Conservation (phyloP, 352 stramenopile species). For the Globisporangium uncinulatum region DNA sequence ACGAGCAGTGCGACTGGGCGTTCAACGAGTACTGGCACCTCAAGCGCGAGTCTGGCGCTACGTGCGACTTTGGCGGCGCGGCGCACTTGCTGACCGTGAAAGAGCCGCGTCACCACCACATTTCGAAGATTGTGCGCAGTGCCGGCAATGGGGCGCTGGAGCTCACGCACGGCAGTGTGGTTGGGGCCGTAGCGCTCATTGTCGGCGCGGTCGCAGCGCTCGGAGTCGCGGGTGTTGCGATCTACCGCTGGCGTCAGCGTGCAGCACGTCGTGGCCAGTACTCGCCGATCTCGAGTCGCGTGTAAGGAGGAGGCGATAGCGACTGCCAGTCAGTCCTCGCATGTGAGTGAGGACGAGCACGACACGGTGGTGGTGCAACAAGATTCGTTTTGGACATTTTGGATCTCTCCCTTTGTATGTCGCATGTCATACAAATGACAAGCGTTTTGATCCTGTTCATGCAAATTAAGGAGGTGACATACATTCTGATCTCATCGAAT, state of each 20-base stretch:
- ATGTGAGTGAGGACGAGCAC: too few relatives aligned
- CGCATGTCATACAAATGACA: too few relatives aligned
- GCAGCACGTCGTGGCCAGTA: slow-evolving; percentile 30
- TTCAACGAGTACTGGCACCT: slow-evolving; percentile 77
- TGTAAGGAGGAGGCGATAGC: slow-evolving; percentile 10
- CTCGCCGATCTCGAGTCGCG: slow-evolving; percentile 33
- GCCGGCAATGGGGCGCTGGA: background rate
- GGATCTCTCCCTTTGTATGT: too few relatives aligned
- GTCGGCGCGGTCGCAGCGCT: slow-evolving; percentile 14
- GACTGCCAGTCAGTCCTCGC: background rate
- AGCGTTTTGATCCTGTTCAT: too few relatives aligned
- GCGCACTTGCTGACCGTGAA: slow-evolving; percentile 41
- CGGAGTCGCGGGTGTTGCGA: slow-evolving; percentile 6
- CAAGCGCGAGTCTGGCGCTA: slow-evolving; percentile 53
- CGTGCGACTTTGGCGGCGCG: slow-evolving; percentile 67
- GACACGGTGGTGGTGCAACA: too few relatives aligned
- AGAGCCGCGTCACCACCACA: slow-evolving; percentile 1
- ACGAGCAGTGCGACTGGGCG: slow-evolving; percentile 59
- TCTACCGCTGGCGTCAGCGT: slow-evolving; percentile 20
- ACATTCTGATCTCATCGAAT: too few relatives aligned
- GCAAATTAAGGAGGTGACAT: too few relatives aligned
- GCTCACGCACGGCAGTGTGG: slow-evolving; percentile 1
- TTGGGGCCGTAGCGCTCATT: slow-evolving; percentile 12
- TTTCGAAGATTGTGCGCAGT: background rate
- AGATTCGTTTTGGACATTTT: too few relatives aligned